Base-by-base conservation (phyloP, 2,329 filamentous ascomycete genomes). In the Penicillium nordicum region DNA sequence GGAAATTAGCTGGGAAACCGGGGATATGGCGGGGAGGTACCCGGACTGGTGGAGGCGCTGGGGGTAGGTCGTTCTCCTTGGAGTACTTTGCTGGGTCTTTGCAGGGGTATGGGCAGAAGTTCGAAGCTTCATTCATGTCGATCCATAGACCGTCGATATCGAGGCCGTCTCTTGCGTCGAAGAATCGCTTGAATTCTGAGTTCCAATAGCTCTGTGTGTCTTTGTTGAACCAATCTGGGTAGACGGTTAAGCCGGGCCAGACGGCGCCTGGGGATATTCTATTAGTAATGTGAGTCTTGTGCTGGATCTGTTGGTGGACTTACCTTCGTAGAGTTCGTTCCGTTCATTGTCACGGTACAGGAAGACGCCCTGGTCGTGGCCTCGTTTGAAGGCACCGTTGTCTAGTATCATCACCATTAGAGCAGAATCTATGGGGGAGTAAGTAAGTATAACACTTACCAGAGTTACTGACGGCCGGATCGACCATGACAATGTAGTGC, bases 141-240 rank as follows among this genome's bases (percentile, higher is more conserved):
- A 90, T 89, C 87, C 88, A 92, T 1, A 93, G 77, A 1, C 83
- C 89, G 59, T 93, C 89, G 47, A 93, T 87, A 61, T 92, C 84
- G 16, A 93, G 79, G 30, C 89, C 89, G 2, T 74, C 79, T 0
- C 84, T 77, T 0, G 81, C 72, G 57, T 80, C 72, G 74, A 92
- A 92, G 75, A 90, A 90, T 1, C 67, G 70, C 0, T 68, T 71
- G 63, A 93, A 87, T 67, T 92, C 82, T 5, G 79, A 78, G 61
- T 84, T 85, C 89, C 89, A 93, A 72, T 85, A 94, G 1, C 74
- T 66, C 46, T 85, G 80, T 1, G 84, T 83, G 50, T 84, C 84
- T 8, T 81, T 79, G 18, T 85, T 76, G 67, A 92, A 91, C 89
- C 89, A 93, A 69, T 93, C 90, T 0, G 88, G 88, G 72, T 86